Conservation (phyloP, 495 filamentous ascomycete species). For the Hypoxylon perforatum region DNA sequence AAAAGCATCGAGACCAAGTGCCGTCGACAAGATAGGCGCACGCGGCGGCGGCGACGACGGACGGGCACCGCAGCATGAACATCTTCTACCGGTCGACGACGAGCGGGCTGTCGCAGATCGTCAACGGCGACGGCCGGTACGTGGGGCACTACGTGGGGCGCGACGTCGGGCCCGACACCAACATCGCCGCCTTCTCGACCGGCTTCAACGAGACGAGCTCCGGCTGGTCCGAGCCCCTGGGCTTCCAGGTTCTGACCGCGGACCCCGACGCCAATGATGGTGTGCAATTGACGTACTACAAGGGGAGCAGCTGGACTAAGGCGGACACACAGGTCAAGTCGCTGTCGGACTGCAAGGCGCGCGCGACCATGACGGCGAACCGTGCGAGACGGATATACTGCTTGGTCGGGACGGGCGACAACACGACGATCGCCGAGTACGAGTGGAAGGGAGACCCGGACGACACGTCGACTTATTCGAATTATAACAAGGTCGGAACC, state of each 20-base stretch:
- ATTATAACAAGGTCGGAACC: conserved; percentile 36
- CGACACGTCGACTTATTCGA: conserved; percentile 32
- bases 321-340: conserved; percentile 4
- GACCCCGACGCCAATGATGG: conserved; percentile 38
- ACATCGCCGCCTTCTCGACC: conserved; percentile 45
- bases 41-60: conserved; percentile 26
- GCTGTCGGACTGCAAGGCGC: conserved; percentile 31
- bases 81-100: conserved; percentile 45
- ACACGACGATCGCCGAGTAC: conserved; percentile 40
- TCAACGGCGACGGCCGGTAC: conserved; percentile 39
- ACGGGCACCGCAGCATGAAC: conserved; percentile 43
- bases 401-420: conserved; percentile 21
- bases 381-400: conserved; percentile 41
- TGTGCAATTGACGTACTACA: conserved; percentile 43
- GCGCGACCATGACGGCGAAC: conserved; percentile 33
- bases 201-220: conserved; percentile 43
- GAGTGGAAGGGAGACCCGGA: conserved; percentile 39
- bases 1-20: no score
- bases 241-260: conserved; percentile 46
- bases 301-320: conserved; percentile 28
- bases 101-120: conserved; percentile 38
- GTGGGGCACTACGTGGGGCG: conserved; percentile 31
- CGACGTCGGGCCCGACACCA: conserved; percentile 34
- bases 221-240: conserved; percentile 32
- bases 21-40: no score